phyloP scores from a whole-genome alignment of 441 rosid species.

The Pelargonium citronellum region DNA sequence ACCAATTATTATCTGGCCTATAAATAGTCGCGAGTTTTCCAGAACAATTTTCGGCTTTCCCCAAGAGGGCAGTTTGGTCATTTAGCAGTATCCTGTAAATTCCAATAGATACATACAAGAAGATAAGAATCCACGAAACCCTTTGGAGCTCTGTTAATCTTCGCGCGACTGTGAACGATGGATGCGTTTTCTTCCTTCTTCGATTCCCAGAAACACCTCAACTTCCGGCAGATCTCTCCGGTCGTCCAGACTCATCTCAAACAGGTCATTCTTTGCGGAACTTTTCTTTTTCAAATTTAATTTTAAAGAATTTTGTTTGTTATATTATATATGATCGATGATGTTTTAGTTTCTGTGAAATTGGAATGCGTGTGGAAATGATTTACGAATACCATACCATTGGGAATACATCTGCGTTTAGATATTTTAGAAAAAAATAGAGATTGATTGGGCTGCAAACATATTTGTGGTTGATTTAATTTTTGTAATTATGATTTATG shows the following conservation, averaged over 20 bases:
- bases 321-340: background rate
- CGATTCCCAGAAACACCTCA: slow-evolving; percentile 1
- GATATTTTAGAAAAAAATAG: too few relatives aligned
- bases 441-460: too few relatives aligned
- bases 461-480: background rate
- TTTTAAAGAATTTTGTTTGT: background rate
- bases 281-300: background rate
- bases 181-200: background rate
- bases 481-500: background rate
- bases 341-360: too few relatives aligned
- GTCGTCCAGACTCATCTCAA: slow-evolving; percentile 24
- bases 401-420: too few relatives aligned
- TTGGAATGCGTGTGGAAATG: too few relatives aligned
- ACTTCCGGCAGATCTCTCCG: background rate
- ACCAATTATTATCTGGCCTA: background rate
- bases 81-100: background rate
- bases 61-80: background rate
- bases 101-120: too few relatives aligned
- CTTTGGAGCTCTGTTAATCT: background rate
- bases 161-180: background rate
- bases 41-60: background rate
- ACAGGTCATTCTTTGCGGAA: slow-evolving; percentile 8
- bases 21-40: background rate
- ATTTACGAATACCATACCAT: too few relatives aligned
- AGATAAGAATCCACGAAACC: background rate